Evolutionary conservation across 192 early-diverging fungal genomes (phyloP), one percentile per base, ranked within the genome.

Genomic region (Coemansia sp.): DNA sequence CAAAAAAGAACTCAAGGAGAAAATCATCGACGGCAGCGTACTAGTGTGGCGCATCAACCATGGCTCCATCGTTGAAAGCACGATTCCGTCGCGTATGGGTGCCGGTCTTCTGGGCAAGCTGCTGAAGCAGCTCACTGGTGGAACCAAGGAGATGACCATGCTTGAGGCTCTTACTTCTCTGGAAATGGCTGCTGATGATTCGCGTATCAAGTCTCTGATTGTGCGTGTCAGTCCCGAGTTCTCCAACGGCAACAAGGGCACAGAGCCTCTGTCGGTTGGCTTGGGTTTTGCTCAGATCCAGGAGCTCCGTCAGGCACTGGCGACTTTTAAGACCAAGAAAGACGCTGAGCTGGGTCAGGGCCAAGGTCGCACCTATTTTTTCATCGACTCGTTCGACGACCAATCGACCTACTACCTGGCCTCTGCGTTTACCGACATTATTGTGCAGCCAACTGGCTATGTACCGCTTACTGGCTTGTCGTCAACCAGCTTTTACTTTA

Each of bases 401-500:
- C 91, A 92, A 68, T 12, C 74, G 12, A 83, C 86, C 28, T 92
- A 92, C 66, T 90, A 85, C 66, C 63, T 92, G 62, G 91, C 90
- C 0, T 86, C 89, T 37, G 88, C 82, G 3, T 92, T 88, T 37
- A 87, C 85, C 67, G 81, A 87, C 67, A 86, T 92, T 14, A 65
- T 77, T 33, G 75, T 88, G 67, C 89, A 91, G 71, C 90, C 90
- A 3, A 79, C 71, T 5, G 89, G 89, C 11, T 67, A 67, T 8
- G 58, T 92, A 37, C 89, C 89, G 48, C 78, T 92, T 33, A 77
- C 83, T 5, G 89, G 91, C 9, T 48, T 91, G n/a, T 77, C 79
- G 22, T 75, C 73, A 5, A 74, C 70, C 1, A 78, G 75, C 15
- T 70, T 84, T 3, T 90, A 90, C 63, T 81, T 90, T 67, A 87